Conservation (phyloP, 2,329 filamentous ascomycete species). For the Seiridium cupressi region DNA sequence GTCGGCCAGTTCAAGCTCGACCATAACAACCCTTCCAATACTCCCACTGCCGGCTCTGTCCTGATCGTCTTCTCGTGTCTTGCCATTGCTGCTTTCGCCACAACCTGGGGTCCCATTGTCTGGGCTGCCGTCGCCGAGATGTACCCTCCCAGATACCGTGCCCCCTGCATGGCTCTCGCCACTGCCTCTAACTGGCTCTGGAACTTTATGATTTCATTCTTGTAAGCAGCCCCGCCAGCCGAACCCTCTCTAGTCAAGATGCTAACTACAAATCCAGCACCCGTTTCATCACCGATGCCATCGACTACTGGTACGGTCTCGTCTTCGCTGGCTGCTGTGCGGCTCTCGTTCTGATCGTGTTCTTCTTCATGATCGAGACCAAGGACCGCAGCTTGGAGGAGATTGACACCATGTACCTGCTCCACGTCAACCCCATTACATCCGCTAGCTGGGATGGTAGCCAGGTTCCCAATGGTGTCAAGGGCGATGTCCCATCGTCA, state of each 20-base stretch:
- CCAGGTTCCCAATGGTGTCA: constrained; percentile 20
- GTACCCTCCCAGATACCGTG: constrained; percentile 58
- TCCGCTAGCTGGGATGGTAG: constrained; percentile 35
- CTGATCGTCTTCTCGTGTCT: constrained; percentile 69
- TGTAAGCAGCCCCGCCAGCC: constrained; percentile 28
- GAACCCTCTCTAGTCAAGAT: not conserved
- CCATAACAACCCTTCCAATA: constrained; percentile 37
- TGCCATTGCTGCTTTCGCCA: constrained; percentile 66
- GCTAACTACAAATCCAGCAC: constrained; percentile 36
- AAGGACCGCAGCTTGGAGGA: constrained; percentile 72
- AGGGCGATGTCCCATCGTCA: constrained; percentile 2
- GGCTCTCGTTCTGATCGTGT: constrained; percentile 62
- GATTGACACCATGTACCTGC: constrained; percentile 73
- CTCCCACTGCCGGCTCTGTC: constrained; percentile 50
- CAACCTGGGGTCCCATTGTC: constrained; percentile 68
- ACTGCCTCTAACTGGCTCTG: constrained; percentile 62
- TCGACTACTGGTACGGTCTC: constrained; percentile 69
- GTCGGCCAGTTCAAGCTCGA: constrained; percentile 46
- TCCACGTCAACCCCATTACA: constrained; percentile 47
- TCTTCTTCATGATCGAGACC: constrained; percentile 74
- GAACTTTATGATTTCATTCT: constrained; percentile 59
- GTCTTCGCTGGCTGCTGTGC: constrained; percentile 69
- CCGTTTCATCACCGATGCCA: constrained; percentile 69
- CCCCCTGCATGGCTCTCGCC: constrained; percentile 53
- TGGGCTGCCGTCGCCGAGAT: constrained; percentile 66